Conservation (phyloP, 805 yeast species). For the Cyberlindnera maritima region DNA sequence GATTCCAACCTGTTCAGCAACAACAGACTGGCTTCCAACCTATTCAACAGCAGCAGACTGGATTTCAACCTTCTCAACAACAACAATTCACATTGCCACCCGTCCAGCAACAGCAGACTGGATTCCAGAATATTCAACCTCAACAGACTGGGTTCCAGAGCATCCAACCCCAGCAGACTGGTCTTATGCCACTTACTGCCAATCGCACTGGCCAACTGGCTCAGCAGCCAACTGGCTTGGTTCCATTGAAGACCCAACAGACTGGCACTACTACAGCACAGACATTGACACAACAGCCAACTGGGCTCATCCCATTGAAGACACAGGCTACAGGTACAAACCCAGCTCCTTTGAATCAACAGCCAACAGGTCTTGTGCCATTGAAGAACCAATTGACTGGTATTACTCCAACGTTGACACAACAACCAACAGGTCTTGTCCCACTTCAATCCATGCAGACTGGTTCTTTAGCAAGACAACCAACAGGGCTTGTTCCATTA, state of each 20-base stretch:
- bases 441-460: conserved; percentile 22
- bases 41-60: conserved; percentile 33
- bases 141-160: conserved; percentile 44
- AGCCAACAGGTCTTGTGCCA: conserved; percentile 38
- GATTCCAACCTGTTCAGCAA: conserved; percentile 30
- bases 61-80: too few relatives aligned
- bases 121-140: conserved; percentile 29
- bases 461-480: conserved; percentile 3
- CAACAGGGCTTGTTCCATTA: conserved; percentile 4
- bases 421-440: conserved; percentile 34
- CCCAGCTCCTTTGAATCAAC: conserved; percentile 37
- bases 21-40: conserved; percentile 58
- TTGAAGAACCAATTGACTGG: conserved; percentile 59
- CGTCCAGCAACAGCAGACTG: conserved; percentile 43
- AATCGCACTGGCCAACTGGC: conserved; percentile 24
- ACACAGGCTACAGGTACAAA: conserved; percentile 36
- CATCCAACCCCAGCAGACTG: conserved; percentile 55
- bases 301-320: conserved; percentile 13
- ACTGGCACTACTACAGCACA: conserved; percentile 28
- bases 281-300: conserved; percentile 22
- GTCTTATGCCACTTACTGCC: conserved; percentile 46
- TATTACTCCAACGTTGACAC: conserved; percentile 44
- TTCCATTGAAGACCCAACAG: conserved; percentile 24
- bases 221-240: conserved; percentile 36
- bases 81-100: too few relatives aligned